A percentile compares a stretch with the other conserved stretches of the same genome.
phyloP scores from a whole-genome alignment of 2,329 filamentous ascomycete genomes.

The Aspergillus awamori region DNA sequence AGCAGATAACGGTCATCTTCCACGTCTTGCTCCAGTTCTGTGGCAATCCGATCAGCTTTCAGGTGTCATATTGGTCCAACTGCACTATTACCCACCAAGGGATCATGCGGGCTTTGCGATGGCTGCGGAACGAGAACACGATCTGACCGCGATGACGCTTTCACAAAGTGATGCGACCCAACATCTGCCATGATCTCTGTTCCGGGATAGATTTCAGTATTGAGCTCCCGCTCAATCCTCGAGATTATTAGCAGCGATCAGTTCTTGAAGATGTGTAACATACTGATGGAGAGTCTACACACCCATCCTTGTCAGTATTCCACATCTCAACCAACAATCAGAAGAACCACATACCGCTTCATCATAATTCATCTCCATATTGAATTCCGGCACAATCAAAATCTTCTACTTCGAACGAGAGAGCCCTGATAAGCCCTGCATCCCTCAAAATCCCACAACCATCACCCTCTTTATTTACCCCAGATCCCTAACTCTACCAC shows the following conservation, averaged over 20 bases:
- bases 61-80: background rate
- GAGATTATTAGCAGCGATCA: slow-evolving; percentile 38
- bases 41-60: background rate
- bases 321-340: background rate
- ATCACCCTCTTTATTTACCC: background rate
- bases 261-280: background rate
- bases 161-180: slow-evolving; percentile 66
- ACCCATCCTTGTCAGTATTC: background rate
- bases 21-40: slow-evolving; percentile 54
- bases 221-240: slow-evolving; percentile 56
- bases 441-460: background rate
- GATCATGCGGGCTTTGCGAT: slow-evolving; percentile 51
- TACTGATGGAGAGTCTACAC: slow-evolving; percentile 30
- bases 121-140: slow-evolving; percentile 58
- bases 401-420: background rate
- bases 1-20: slow-evolving; percentile 54
- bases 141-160: slow-evolving; percentile 46
- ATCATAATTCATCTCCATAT: slow-evolving; percentile 55
- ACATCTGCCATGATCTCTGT: slow-evolving; percentile 66
- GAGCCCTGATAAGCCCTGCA: too few relatives aligned
- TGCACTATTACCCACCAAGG: slow-evolving; percentile 35
- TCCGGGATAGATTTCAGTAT: slow-evolving; percentile 58
- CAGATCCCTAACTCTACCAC: too few relatives aligned
- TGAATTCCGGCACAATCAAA: background rate
- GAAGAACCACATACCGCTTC: slow-evolving; percentile 35